These are phyloP conservation scores for Mycena kentingensis DNA, from an alignment of 768 basidiomycete genomes.

Conservation along the genomic window DNA sequence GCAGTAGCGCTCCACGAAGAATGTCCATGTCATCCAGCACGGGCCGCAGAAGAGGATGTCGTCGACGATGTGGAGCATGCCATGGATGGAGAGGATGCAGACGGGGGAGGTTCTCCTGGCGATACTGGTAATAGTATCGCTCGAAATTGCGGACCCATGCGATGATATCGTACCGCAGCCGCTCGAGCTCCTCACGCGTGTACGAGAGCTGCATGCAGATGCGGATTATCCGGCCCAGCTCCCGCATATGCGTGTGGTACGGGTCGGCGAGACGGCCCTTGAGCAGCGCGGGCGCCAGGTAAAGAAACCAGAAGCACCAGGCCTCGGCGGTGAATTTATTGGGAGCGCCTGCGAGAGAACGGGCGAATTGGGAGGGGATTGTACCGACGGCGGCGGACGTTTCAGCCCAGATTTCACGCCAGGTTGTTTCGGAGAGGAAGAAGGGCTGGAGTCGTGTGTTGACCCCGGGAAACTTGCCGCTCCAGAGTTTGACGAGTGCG, in stretches of 20 bases:
- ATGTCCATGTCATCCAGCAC: slow-evolving; percentile 36
- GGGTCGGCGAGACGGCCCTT: slow-evolving; percentile 25
- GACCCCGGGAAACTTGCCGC: slow-evolving; percentile 34
- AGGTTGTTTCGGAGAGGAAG: slow-evolving; percentile 29
- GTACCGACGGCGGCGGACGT: slow-evolving; percentile 26
- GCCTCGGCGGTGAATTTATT: slow-evolving; percentile 36
- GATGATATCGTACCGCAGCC: not conserved
- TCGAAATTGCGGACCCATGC: slow-evolving; percentile 3
- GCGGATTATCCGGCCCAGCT: not conserved
- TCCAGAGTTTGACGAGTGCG: slow-evolving; percentile 41
- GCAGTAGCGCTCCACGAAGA: slow-evolving; percentile 37
- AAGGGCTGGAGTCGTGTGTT: too few species aligned
- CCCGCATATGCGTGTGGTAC: slow-evolving; percentile 4
- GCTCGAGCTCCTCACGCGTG: not conserved
- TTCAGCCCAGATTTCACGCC: slow-evolving; percentile 40
- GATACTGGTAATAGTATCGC: slow-evolving; percentile 32
- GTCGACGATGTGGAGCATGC: slow-evolving; percentile 34
- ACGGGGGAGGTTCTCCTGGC: slow-evolving; percentile 23
- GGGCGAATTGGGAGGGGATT: slow-evolving; percentile 37
- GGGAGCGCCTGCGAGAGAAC: slow-evolving; percentile 29
- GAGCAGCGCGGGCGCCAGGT: slow-evolving; percentile 39
- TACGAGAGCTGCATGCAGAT: not conserved
- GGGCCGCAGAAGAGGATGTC: slow-evolving; percentile 33
- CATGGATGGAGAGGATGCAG: slow-evolving; percentile 36
- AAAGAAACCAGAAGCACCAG: slow-evolving; percentile 40